phyloP scores from a whole-genome alignment of 2,329 filamentous ascomycete genomes.

The Pyrenochaeta sp. region DNA sequence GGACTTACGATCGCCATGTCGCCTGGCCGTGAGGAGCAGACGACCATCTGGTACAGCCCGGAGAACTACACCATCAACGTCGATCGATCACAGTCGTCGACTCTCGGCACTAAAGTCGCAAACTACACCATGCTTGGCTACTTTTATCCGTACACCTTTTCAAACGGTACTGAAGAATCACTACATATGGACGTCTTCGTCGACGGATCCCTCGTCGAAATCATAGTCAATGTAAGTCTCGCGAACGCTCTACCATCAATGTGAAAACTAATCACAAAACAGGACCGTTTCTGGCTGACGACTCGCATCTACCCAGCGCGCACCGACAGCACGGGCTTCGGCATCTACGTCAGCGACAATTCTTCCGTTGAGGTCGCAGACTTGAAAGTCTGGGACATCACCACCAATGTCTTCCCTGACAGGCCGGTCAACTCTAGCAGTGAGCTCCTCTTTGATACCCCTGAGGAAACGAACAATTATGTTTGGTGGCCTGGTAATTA shows the following conservation, averaged over 20 bases:
- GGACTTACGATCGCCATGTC: slow-evolving; percentile 55
- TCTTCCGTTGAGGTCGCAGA: slow-evolving; percentile 45
- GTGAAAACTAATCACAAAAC: slow-evolving; percentile 9
- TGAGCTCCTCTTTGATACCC: slow-evolving; percentile 51
- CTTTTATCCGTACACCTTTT: slow-evolving; percentile 55
- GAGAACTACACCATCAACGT: slow-evolving; percentile 57
- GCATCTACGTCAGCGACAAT: slow-evolving; percentile 51
- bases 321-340: slow-evolving; percentile 53
- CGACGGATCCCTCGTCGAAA: slow-evolving; percentile 57
- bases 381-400: slow-evolving; percentile 50
- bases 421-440: slow-evolving; percentile 52
- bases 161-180: slow-evolving; percentile 46
- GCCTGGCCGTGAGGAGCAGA: slow-evolving; percentile 53
- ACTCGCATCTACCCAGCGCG: slow-evolving; percentile 57
- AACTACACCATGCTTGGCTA: slow-evolving; percentile 56
- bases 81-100: slow-evolving; percentile 53
- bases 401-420: slow-evolving; percentile 51
- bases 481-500: slow-evolving; percentile 56
- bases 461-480: slow-evolving; percentile 55
- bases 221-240: slow-evolving; percentile 53
- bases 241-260: not conserved
- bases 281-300: slow-evolving; percentile 49
- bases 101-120: slow-evolving; percentile 49
- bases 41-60: slow-evolving; percentile 55
- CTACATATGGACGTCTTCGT: slow-evolving; percentile 56